These are phyloP conservation scores for Wickerhamomyces sp. DNA, from an alignment of 1,139 yeast species.

Conservation along the genomic window DNA sequence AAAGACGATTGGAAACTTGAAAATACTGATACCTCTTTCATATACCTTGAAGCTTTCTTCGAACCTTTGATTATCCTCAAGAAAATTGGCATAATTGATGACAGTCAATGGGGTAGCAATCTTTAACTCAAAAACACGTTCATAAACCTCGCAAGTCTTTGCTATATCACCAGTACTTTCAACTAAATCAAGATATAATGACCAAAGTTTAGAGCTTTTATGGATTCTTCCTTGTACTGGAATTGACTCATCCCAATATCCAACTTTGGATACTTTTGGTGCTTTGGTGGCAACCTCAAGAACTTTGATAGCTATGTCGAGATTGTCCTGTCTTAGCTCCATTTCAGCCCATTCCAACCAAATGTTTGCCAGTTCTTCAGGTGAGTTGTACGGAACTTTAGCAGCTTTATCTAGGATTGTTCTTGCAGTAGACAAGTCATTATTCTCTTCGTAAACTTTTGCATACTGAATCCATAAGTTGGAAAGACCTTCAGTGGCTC, in stretches of 20 bases:
- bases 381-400: slow-evolving; percentile 61
- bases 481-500: slow-evolving; percentile 40
- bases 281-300: slow-evolving; percentile 44
- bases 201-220: slow-evolving; percentile 65
- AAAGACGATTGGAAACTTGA: slow-evolving; percentile 57
- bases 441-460: slow-evolving; percentile 48
- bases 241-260: slow-evolving; percentile 26
- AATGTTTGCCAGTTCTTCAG: slow-evolving; percentile 61
- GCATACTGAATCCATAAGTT: slow-evolving; percentile 73
- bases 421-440: slow-evolving; percentile 58
- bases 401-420: slow-evolving; percentile 60
- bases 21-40: slow-evolving; percentile 61
- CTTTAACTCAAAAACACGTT: slow-evolving; percentile 53
- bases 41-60: slow-evolving; percentile 57
- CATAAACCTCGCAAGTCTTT: slow-evolving; percentile 47
- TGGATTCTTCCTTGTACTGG: slow-evolving; percentile 57
- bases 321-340: slow-evolving; percentile 46
- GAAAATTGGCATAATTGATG: slow-evolving; percentile 59
- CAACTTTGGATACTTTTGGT: slow-evolving; percentile 14
- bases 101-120: slow-evolving; percentile 68
- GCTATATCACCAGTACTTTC: slow-evolving; percentile 50
- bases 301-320: slow-evolving; percentile 49
- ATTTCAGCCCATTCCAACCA: slow-evolving; percentile 75
- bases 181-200: slow-evolving; percentile 65
- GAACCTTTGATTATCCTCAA: slow-evolving; percentile 44